These are phyloP conservation scores for Fusarium anguioides DNA, from an alignment of 2,329 filamentous ascomycete species.

Conservation along the genomic window DNA sequence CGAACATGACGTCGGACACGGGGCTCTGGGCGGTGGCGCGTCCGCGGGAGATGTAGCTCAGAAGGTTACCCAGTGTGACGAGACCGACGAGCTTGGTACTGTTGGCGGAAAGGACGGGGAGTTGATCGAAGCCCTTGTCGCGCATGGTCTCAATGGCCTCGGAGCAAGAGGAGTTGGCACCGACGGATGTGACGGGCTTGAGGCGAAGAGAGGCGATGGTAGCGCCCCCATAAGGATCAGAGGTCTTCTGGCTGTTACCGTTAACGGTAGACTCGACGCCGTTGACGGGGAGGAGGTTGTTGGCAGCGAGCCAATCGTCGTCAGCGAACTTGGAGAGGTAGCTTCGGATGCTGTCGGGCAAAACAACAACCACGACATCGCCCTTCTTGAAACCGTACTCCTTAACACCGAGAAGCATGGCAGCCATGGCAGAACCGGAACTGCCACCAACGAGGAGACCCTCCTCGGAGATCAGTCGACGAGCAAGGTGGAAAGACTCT, in stretches of 20 bases:
- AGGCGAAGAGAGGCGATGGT: constrained; percentile 86
- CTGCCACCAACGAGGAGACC: constrained; percentile 93
- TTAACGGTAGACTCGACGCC: constrained; percentile 61
- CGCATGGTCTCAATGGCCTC: constrained; percentile 98
- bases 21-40: constrained; percentile 78
- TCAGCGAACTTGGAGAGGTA: constrained; percentile 99
- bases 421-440: constrained; percentile 91
- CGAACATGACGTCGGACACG: constrained; percentile 94
- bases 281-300: constrained; percentile 81
- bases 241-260: constrained; percentile 53
- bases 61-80: constrained; percentile 92
- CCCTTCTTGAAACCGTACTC: constrained; percentile 82
- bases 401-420: constrained; percentile 79
- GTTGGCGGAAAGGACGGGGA: constrained; percentile 82
- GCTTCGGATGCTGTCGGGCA: constrained; percentile 96
- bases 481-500: constrained; percentile 90
- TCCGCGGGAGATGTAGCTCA: constrained; percentile 88
- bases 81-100: constrained; percentile 85
- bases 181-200: constrained; percentile 91
- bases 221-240: constrained; percentile 79
- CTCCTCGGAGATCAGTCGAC: constrained; percentile 91
- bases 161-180: constrained; percentile 76
- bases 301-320: constrained; percentile 98
- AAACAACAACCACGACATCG: constrained; percentile 88
- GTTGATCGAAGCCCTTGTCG: constrained; percentile 97